phyloP scores from a whole-genome alignment of 805 yeast genomes.

The Lipomyces anomalus region DNA sequence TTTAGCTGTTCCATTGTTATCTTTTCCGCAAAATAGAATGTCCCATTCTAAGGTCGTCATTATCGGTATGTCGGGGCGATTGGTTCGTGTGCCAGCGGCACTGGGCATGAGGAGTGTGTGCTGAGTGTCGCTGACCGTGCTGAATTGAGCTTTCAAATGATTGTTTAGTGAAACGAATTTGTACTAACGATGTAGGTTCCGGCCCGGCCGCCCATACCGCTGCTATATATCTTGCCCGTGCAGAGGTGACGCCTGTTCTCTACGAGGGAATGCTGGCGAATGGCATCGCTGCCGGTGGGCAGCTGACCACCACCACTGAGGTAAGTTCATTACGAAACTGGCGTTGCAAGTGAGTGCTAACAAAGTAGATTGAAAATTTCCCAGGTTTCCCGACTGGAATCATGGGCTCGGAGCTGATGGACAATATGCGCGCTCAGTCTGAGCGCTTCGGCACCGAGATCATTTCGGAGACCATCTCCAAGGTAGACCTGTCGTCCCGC shows the following conservation, averaged over 20 bases:
- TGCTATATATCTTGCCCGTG: constrained; percentile 93
- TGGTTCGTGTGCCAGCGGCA: too few species aligned
- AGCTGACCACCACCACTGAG: constrained; percentile 96
- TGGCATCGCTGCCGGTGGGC: constrained; percentile 99
- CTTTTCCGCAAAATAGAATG: constrained; percentile 11
- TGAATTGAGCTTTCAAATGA: too few species aligned
- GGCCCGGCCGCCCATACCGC: constrained; percentile 99
- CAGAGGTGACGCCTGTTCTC: constrained; percentile 87
- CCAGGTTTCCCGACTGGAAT: constrained; percentile 97
- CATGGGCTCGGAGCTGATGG: constrained; percentile 85
- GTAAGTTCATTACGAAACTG: constrained; percentile 1
- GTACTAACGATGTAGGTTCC: constrained; percentile 49
- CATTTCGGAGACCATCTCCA: constrained; percentile 90
- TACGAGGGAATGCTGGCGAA: constrained; percentile 97
- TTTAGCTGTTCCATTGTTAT: too few species aligned
- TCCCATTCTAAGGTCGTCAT: constrained; percentile 73
- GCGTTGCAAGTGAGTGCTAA: neutral
- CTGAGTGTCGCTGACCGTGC: too few species aligned
- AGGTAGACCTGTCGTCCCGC: constrained; percentile 76
- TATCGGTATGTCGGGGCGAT: constrained; percentile 34
- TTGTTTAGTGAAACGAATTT: too few species aligned
- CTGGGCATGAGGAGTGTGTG: too few species aligned
- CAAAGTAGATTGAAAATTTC: constrained; percentile 71
- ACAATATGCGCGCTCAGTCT: constrained; percentile 86
- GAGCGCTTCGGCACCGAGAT: constrained; percentile 85